Evolutionary conservation across 176 grass and related monocot species (phyloP), one percentile per base, ranked within the genome.

Genomic region (Carex cristatella): DNA sequence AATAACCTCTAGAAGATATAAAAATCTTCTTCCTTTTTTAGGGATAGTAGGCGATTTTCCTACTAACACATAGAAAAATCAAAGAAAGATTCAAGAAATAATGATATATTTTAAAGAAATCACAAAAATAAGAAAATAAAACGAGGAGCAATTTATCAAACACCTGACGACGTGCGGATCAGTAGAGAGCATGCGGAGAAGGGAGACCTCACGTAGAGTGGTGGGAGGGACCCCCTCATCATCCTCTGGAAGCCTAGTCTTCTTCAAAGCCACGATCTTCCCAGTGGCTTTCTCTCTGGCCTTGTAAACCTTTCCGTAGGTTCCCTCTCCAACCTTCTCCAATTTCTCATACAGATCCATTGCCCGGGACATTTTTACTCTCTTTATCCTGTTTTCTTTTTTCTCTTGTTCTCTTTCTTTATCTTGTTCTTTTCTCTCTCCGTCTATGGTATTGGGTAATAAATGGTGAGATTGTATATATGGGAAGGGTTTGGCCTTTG

Each of bases 241-340:
- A 85, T 96, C 97, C 91, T 99, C 97, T 1, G 91, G 93, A 54
- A 99, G 93, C 28, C 97, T 87, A 49, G 97, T 99, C 91, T 96
- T 99, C 97, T 99, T 99, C 61, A 99, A 89, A 40, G 97, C 97
- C 30, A 99, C 93, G 87, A 99, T 91, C 85, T 88, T 91, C 2
- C 97, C 93, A 63, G 93, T 99, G 61, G 93, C 87, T 89, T 92
- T 99, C 91, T 99, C 97, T 85, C 86, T 83, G 10, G 97, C 97
- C 90, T 92, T 96, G 93, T 99, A 99, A 71, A 99, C 97, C 93
- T 99, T 99, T 9, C 97, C 97, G 69, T 99, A 99, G 54, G 97
- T 99, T 35, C 97, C 97, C 88, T 99, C 97, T 18, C 97, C 97
- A 3, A 99, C 97, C 84, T 99, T 99, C 97, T 99, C 97, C 81